Conservation (phyloP, 352 stramenopile species). For the Globisporangium acanthophoron region DNA sequence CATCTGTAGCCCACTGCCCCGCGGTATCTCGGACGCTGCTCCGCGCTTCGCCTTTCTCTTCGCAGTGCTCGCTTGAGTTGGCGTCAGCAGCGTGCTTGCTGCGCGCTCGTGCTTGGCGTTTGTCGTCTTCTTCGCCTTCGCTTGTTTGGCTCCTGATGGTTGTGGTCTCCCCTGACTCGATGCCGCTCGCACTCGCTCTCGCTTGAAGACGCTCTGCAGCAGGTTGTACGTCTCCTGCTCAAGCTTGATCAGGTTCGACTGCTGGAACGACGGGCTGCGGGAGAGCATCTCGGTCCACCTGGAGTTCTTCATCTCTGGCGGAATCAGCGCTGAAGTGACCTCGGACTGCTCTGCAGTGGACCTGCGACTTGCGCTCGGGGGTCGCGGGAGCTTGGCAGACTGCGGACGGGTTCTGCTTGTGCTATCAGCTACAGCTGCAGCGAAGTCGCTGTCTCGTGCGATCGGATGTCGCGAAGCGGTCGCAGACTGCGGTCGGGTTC, state of each 20-base stretch:
- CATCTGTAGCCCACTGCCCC: conserved; percentile 34
- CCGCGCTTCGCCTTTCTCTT: conserved; percentile 1
- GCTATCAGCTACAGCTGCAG: too few species aligned
- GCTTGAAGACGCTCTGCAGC: conserved; percentile 28
- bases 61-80: conserved; percentile 7
- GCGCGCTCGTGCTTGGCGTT: neutral
- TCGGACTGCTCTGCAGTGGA: neutral
- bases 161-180: neutral
- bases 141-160: too few species aligned
- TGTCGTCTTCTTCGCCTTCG: neutral
- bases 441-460: neutral
- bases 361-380: neutral
- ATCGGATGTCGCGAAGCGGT: conserved; percentile 4
- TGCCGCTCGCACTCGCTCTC: conserved; percentile 6
- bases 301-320: conserved; percentile 13
- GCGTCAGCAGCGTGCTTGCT: conserved; percentile 2
- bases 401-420: conserved; percentile 6
- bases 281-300: conserved; percentile 45
- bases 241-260: conserved; percentile 22
- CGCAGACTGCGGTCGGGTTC: conserved; percentile 27
- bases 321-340: neutral
- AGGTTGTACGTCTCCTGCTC: conserved; percentile 47
- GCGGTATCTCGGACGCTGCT: conserved; percentile 3
- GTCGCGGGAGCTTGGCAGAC: conserved; percentile 9
- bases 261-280: conserved; percentile 31